phyloP scores from a whole-genome alignment of 495 filamentous ascomycete genomes.

The Terfezia boudieri region DNA sequence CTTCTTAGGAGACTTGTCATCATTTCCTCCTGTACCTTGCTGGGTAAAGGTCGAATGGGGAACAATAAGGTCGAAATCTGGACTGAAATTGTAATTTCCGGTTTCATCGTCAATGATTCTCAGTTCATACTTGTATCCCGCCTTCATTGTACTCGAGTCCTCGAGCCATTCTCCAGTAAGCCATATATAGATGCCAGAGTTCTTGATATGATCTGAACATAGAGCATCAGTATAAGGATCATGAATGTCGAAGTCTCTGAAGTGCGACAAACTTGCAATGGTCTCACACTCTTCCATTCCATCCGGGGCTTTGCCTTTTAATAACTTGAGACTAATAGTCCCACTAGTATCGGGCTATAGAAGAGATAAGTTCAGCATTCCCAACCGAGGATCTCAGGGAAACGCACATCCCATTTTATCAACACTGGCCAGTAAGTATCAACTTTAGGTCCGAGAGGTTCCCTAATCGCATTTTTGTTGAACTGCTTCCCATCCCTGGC shows the following conservation, averaged over 20 bases:
- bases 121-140: background rate
- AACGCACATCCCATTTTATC: background rate
- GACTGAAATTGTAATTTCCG: background rate
- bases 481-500: no score
- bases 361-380: no score
- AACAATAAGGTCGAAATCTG: background rate
- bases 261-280: no score
- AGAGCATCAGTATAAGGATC: no score
- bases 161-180: background rate
- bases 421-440: background rate
- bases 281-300: no score
- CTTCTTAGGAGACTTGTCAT: background rate
- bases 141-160: background rate
- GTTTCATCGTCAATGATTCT: background rate
- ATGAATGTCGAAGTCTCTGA: no score
- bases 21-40: background rate
- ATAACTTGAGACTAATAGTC: background rate
- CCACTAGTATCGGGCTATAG: no score
- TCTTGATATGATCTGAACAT: background rate
- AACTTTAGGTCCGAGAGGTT: no score
- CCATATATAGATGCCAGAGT: background rate
- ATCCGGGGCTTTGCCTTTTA: background rate
- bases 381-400: no score
- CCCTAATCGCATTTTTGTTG: no score
- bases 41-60: background rate